Percentiles rank a stretch among this genome's conserved stretches.
Evolutionary conservation across 768 basidiomycete genomes (phyloP).

Genomic region (Agrocybe chaxingu): DNA sequence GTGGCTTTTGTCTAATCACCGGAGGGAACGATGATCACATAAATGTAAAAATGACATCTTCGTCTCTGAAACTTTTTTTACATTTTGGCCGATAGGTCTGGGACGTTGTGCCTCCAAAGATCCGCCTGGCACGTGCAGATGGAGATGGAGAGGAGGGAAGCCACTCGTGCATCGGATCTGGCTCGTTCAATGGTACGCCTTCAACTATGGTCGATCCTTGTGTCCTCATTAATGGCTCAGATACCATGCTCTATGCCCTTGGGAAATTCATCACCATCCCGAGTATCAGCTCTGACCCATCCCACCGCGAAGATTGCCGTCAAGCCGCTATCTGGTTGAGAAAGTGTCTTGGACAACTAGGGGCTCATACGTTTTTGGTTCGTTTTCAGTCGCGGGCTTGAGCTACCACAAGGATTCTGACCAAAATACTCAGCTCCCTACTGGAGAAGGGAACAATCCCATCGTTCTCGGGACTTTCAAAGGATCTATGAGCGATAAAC

Average conservation of each 20-base stretch:
- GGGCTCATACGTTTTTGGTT: conserved; percentile 77
- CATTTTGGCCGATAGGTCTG: conserved; percentile 39
- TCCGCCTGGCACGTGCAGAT: conserved; percentile 14
- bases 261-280: conserved; percentile 86
- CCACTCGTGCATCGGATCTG: conserved; percentile 19
- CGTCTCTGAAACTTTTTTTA: not conserved
- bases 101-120: conserved; percentile 40
- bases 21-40: conserved; percentile 86
- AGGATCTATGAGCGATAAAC: conserved; percentile 55
- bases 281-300: conserved; percentile 70
- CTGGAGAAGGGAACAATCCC: conserved; percentile 76
- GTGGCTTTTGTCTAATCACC: conserved; percentile 53
- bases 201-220: not conserved
- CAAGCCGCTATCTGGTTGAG: conserved; percentile 93
- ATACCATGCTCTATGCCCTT: conserved; percentile 75
- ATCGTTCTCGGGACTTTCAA: conserved; percentile 87
- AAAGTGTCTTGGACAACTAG: conserved; percentile 84
- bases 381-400: conserved; percentile 15
- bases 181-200: conserved; percentile 21
- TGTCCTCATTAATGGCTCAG: conserved; percentile 27
- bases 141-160: conserved; percentile 13
- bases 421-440: conserved; percentile 54
- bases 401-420: not conserved
- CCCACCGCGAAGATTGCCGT: conserved; percentile 81
- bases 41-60: conserved; percentile 46